Base-by-base conservation (phyloP, 805 yeast species). In the Candida cerambycidarum region DNA sequence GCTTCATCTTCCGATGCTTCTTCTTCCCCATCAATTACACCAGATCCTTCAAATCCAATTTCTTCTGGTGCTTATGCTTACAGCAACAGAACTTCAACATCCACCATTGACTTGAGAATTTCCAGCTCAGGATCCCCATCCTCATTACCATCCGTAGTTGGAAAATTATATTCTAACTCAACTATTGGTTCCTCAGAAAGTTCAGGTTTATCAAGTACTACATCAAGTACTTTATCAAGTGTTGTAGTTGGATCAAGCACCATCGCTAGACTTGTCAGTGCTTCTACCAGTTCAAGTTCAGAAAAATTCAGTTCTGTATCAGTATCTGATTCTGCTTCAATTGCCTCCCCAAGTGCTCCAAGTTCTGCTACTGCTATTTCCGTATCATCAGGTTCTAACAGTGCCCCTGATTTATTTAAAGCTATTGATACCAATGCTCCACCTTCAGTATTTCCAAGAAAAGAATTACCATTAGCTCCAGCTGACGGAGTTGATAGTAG, bases 401-500 rank as follows among this genome's bases (percentile, higher is more conserved):
- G 54, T 45, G 43, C 62, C 10, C 65, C 67, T 24, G 71, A 76
- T 47, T 62, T 83, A n/a, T 80, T 82, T 58, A 46, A 56, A 12
- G 67, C 73, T 3, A 64, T 82, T 41, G 67, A 68, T 32, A 73
- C 54, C 2, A 33, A 38, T 12, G 44, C 38, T 5, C 62, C 63
- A 27, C 54, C 72, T 8, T 82, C 67, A 0, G 67, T 75, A 38
- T 80, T 80, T 61, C 45, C 68, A 3, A 65, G 74, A 37, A 67
- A 67, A 36, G 68, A 59, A 3, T 67, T 76, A 33, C 74, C 73
- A 12, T 57, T 78, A 42, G 51, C 56, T 1, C 56, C 80, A 30
- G 79, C 83, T n/a, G 51, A 51, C 3, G 78, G 78, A 25, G 80
- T 78, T 27, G 50, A 46, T 14, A 52, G 51, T 3, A 77, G 77